phyloP scores from a whole-genome alignment of 257 asterid genomes.

The Nicotiana otophora region DNA sequence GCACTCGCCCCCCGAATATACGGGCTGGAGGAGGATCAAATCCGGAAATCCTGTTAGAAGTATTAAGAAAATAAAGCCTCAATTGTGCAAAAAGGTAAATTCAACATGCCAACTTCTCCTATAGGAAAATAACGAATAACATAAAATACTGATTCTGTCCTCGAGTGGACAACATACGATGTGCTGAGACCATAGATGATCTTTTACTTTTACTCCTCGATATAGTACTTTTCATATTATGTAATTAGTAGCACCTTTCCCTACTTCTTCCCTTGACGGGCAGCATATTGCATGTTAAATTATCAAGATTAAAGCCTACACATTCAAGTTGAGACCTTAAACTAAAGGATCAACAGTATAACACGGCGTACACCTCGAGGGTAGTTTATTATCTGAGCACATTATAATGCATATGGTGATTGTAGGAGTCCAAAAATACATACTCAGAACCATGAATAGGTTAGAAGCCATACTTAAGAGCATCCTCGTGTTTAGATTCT shows the following conservation, averaged over 20 bases:
- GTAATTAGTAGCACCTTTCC: background rate
- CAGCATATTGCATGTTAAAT: background rate
- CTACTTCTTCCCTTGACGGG: background rate
- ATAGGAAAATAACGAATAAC: background rate
- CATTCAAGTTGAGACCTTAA: background rate
- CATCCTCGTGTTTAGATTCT: conserved; percentile 58
- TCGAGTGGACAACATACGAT: background rate
- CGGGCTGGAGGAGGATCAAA: conserved; percentile 87
- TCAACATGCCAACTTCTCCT: background rate
- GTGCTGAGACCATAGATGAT: background rate
- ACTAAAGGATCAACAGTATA: background rate
- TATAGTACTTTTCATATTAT: background rate
- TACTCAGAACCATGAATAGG: background rate
- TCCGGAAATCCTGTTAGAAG: conserved; percentile 48
- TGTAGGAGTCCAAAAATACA: background rate
- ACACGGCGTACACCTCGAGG: background rate
- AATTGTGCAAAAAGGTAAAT: background rate
- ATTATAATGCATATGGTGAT: background rate
- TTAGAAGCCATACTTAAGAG: conserved; percentile 54
- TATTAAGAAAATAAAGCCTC: background rate
- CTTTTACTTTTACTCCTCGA: background rate
- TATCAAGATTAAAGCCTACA: background rate
- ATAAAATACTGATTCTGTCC: background rate
- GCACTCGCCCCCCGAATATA: conserved; percentile 69
- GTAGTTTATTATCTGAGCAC: background rate